Percentiles rank a stretch among this genome's conserved stretches.
These are phyloP conservation scores for Dryadomyces quercivorus DNA, from an alignment of 2,329 filamentous ascomycete genomes.

Conservation along the genomic window DNA sequence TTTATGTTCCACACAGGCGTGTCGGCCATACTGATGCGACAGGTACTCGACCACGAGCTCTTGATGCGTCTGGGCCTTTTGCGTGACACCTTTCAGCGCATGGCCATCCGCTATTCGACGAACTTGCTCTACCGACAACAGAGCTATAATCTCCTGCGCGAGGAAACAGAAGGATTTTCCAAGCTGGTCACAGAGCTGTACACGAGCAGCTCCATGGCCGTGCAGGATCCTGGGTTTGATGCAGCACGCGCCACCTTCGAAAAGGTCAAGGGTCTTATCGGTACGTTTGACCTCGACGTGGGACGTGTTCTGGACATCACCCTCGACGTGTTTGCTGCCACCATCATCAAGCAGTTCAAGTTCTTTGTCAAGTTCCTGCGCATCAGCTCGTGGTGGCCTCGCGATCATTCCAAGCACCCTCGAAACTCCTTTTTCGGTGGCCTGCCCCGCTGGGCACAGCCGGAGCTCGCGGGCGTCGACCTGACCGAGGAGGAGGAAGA, in stretches of 20 bases:
- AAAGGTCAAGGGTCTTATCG: constrained; percentile 84
- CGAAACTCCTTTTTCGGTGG: constrained; percentile 42
- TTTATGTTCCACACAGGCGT: constrained; percentile 65
- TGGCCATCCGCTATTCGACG: constrained; percentile 81
- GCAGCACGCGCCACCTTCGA: constrained; percentile 80
- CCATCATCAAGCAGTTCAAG: constrained; percentile 80
- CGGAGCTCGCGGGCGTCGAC: constrained; percentile 51
- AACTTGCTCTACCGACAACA: constrained; percentile 90
- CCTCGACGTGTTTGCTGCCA: constrained; percentile 85
- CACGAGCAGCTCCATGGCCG: constrained; percentile 60
- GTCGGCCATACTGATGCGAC: constrained; percentile 59
- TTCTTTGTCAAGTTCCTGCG: constrained; percentile 93
- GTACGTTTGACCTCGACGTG: constrained; percentile 93
- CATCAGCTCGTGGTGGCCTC: constrained; percentile 94
- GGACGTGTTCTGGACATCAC: constrained; percentile 90
- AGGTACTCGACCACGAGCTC: constrained; percentile 68
- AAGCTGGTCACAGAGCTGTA: constrained; percentile 95
- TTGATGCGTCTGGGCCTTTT: constrained; percentile 69
- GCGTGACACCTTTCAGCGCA: constrained; percentile 68
- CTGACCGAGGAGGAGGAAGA: constrained; percentile 63
- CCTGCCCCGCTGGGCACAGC: constrained; percentile 77
- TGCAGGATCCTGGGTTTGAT: constrained; percentile 51
- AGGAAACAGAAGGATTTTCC: constrained; percentile 93
- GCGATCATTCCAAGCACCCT: constrained; percentile 34
- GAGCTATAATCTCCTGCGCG: constrained; percentile 89